phyloP scores from a whole-genome alignment of 306 rosid genomes.

The Inga laurina region DNA sequence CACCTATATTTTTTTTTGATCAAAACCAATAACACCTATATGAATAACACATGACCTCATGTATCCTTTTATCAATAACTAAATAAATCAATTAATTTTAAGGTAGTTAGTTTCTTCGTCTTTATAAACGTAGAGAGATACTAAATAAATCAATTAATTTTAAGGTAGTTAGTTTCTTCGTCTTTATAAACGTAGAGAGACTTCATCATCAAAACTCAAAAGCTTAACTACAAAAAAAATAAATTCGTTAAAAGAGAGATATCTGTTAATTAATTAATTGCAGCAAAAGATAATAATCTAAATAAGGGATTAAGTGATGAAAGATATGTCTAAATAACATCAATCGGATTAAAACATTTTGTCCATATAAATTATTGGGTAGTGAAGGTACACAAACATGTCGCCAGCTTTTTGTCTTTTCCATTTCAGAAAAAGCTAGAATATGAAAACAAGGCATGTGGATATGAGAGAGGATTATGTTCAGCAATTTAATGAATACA shows the following conservation, averaged over 20 bases:
- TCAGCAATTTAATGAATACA: slow-evolving; percentile 8
- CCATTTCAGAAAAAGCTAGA: neutral
- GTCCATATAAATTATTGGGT: neutral
- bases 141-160: too few relatives aligned
- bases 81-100: too few relatives aligned
- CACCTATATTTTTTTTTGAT: too few relatives aligned
- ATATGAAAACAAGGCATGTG: slow-evolving; percentile 41
- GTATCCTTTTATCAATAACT: too few relatives aligned
- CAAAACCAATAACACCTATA: neutral
- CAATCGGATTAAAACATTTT: neutral
- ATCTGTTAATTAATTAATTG: neutral
- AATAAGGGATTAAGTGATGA: neutral
- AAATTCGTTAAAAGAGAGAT: neutral
- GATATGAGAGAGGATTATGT: neutral
- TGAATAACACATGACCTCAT: neutral
- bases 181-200: too few relatives aligned
- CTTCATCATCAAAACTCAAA: neutral
- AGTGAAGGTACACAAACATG: neutral
- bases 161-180: too few relatives aligned
- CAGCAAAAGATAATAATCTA: neutral
- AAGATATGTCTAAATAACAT: neutral
- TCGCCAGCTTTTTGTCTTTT: slow-evolving; percentile 27
- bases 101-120: too few relatives aligned
- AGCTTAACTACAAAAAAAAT: neutral
- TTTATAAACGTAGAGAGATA: too few relatives aligned